A percentile compares a stretch with the other conserved stretches of the same genome.
Conservation (phyloP, 495 filamentous ascomycete genomes). For the Trypethelium eluteriae region DNA sequence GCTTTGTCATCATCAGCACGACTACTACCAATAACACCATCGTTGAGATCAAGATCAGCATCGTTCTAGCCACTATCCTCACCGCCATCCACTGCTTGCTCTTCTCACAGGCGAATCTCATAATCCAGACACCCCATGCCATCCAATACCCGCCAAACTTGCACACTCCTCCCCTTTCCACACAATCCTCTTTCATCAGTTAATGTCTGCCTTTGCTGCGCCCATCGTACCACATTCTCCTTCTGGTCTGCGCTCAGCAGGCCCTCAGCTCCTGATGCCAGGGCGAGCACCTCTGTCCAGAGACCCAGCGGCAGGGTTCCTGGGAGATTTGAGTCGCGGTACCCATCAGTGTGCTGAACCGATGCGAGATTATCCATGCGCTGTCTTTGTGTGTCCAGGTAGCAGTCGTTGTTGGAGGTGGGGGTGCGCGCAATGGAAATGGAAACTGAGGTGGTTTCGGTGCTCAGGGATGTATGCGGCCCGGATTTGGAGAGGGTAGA, state of each 20-base stretch:
- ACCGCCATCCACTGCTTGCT: background rate
- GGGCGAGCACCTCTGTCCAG: constrained; percentile 12
- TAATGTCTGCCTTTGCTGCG: constrained; percentile 29
- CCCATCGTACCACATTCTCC: constrained; percentile 27
- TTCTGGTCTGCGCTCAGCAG: constrained; percentile 23
- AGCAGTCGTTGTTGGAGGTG: background rate
- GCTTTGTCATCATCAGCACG: background rate
- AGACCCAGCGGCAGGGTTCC: constrained; percentile 12
- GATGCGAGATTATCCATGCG: constrained; percentile 10
- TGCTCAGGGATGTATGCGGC: constrained; percentile 1
- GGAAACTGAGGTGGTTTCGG: background rate
- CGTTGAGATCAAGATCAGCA: background rate
- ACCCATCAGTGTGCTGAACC: background rate
- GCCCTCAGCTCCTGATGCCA: constrained; percentile 5
- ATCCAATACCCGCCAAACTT: constrained; percentile 36
- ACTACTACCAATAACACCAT: no score
- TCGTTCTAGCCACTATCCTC: background rate
- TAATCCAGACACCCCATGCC: constrained; percentile 34
- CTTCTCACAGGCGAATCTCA: constrained; percentile 21
- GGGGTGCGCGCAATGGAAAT: background rate
- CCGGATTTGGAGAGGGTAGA: background rate
- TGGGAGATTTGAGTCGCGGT: constrained; percentile 15
- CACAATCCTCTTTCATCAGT: constrained; percentile 28
- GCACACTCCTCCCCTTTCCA: constrained; percentile 28
- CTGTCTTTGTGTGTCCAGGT: constrained; percentile 16